Conservation (phyloP, 495 filamentous ascomycete species). For the Massariosphaeria phaeospora region DNA sequence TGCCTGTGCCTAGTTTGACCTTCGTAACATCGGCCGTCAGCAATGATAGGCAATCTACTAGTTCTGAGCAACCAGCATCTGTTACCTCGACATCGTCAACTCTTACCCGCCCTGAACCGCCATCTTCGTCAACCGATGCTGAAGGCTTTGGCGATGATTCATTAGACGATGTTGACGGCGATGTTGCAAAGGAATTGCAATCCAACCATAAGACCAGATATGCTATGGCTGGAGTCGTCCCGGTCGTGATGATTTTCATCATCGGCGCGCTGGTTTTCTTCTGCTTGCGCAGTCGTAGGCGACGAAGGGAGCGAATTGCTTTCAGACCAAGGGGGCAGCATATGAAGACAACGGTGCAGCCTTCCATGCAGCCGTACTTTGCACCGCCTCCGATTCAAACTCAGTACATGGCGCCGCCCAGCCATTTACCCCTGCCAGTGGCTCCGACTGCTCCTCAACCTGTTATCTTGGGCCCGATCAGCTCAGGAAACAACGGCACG, state of each 20-base stretch:
- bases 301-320: constrained; percentile 2
- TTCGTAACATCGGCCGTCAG: too few species aligned
- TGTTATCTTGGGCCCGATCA: constrained; percentile 29
- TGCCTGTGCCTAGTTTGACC: too few species aligned
- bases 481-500: constrained; percentile 14
- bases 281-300: constrained; percentile 26
- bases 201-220: background rate
- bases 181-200: background rate
- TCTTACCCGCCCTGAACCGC: background rate
- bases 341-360: constrained; percentile 15
- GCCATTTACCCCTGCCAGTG: background rate
- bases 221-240: constrained; percentile 11
- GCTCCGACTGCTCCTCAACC: constrained; percentile 12
- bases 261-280: constrained; percentile 21
- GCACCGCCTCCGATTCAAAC: background rate
- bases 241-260: constrained; percentile 10
- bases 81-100: background rate
- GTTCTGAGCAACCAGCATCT: too few species aligned
- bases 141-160: too few species aligned
- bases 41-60: too few species aligned
- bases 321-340: constrained; percentile 1
- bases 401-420: constrained; percentile 9
- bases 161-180: background rate
- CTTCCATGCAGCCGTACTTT: background rate
- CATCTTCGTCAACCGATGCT: background rate